phyloP scores from a whole-genome alignment of 1,139 yeast genomes.

The Saccharomycopsis crataegensis region DNA sequence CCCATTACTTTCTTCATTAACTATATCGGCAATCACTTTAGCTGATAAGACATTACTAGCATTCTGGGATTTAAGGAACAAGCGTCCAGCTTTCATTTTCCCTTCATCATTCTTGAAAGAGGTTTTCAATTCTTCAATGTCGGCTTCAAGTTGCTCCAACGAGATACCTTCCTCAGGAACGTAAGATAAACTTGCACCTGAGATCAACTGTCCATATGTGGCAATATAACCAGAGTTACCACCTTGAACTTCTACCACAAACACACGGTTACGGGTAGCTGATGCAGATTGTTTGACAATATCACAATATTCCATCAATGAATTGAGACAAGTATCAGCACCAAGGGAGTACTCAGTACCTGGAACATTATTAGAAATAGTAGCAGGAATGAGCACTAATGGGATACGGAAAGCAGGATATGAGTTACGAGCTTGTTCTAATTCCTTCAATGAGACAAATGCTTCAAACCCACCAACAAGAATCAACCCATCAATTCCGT shows the following conservation, averaged over 20 bases:
- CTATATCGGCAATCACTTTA: slow-evolving; percentile 59
- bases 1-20: slow-evolving; percentile 58
- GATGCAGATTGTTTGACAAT: slow-evolving; percentile 93
- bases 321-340: slow-evolving; percentile 87
- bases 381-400: slow-evolving; percentile 88
- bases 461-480: slow-evolving; percentile 97
- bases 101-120: slow-evolving; percentile 74
- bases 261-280: slow-evolving; percentile 88
- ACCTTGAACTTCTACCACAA: slow-evolving; percentile 96
- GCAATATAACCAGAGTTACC: slow-evolving; percentile 95
- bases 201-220: slow-evolving; percentile 76
- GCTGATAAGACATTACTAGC: slow-evolving; percentile 65
- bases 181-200: slow-evolving; percentile 90
- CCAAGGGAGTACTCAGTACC: slow-evolving; percentile 95
- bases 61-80: slow-evolving; percentile 60
- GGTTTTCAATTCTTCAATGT: slow-evolving; percentile 61
- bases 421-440: slow-evolving; percentile 59
- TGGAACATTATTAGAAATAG: slow-evolving; percentile 96
- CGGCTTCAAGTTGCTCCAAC: slow-evolving; percentile 65
- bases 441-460: slow-evolving; percentile 71
- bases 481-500: slow-evolving; percentile 74
- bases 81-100: slow-evolving; percentile 63
- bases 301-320: slow-evolving; percentile 87
- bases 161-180: slow-evolving; percentile 85
- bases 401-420: slow-evolving; percentile 94